Conservation (phyloP, 768 basidiomycete species). For the Xerocomus potaroensis region DNA sequence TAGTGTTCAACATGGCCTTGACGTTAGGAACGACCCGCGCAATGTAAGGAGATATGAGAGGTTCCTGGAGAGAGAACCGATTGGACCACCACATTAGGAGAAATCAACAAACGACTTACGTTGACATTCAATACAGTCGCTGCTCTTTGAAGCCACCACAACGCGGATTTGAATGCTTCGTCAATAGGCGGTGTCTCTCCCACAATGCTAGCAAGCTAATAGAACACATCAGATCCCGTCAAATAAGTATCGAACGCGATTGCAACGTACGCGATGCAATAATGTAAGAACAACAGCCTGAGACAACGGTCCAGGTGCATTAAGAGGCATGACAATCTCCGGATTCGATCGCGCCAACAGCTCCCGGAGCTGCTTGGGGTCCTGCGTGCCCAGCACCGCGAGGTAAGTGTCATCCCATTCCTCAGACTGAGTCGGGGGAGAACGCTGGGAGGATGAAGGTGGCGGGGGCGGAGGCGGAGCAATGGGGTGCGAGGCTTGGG, state of each 20-base stretch:
- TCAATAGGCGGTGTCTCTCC: slow-evolving; percentile 75
- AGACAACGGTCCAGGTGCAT: slow-evolving; percentile 63
- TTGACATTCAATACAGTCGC: slow-evolving; percentile 67
- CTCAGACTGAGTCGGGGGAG: slow-evolving; percentile 57
- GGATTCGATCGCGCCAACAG: slow-evolving; percentile 70
- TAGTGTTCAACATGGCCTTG: slow-evolving; percentile 69
- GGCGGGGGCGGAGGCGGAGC: slow-evolving; percentile 55
- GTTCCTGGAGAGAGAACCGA: slow-evolving; percentile 45
- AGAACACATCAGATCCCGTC: slow-evolving; percentile 1
- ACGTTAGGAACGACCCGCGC: slow-evolving; percentile 78
- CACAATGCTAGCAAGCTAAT: slow-evolving; percentile 67
- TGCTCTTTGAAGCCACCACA: slow-evolving; percentile 86
- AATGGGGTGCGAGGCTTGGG: slow-evolving; percentile 77
- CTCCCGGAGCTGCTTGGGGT: slow-evolving; percentile 68
- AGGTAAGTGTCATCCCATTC: slow-evolving; percentile 87
- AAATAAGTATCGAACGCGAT: slow-evolving; percentile 1
- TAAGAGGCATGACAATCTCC: slow-evolving; percentile 75
- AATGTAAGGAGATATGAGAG: slow-evolving; percentile 77
- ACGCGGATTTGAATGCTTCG: slow-evolving; percentile 73
- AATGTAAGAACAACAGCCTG: slow-evolving; percentile 83
- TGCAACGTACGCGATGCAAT: slow-evolving; percentile 65
- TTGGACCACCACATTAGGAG: neutral
- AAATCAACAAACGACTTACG: slow-evolving; percentile 35
- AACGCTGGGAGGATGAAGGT: slow-evolving; percentile 39
- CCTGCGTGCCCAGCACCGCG: slow-evolving; percentile 70